A percentile compares a stretch with the other conserved stretches of the same genome.
These are phyloP conservation scores for Kurtzmaniella cleridarum DNA, from an alignment of 805 yeast genomes.

Conservation along the genomic window DNA sequence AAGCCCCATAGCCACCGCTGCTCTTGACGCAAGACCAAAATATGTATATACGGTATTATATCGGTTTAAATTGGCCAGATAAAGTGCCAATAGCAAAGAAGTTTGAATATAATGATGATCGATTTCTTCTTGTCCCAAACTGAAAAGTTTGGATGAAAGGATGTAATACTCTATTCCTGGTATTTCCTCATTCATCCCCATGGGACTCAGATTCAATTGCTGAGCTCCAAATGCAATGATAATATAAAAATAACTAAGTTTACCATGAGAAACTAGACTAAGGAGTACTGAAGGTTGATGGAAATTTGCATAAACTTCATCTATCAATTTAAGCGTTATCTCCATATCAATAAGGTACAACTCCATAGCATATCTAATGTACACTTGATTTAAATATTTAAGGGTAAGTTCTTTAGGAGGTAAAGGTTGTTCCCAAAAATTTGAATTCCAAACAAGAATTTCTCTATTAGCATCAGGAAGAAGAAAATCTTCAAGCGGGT, in stretches of 20 bases:
- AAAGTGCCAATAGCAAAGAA: conserved; percentile 28
- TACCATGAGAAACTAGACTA: conserved; percentile 6
- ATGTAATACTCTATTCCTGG: conserved; percentile 33
- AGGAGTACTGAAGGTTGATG: conserved; percentile 4
- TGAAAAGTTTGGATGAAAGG: conserved; percentile 27
- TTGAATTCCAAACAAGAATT: conserved; percentile 16
- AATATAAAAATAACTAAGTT: conserved; percentile 27
- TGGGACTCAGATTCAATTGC: conserved; percentile 8
- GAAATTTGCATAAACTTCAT: conserved; percentile 10
- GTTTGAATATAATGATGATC: conserved; percentile 29
- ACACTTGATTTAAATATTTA: conserved; percentile 19
- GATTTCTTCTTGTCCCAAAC: conserved; percentile 25
- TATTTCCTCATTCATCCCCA: conserved; percentile 7
- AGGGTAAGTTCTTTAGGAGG: conserved; percentile 22
- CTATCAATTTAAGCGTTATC: conserved; percentile 11
- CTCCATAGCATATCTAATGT: conserved; percentile 27
- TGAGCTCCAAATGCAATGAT: conserved; percentile 37
- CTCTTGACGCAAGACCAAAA: conserved; percentile 34
- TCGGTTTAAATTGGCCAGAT: conserved; percentile 31
- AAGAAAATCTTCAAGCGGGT: conserved; percentile 17
- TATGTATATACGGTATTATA: conserved; percentile 35
- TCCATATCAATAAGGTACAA: conserved; percentile 27
- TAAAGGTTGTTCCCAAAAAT: conserved; percentile 11
- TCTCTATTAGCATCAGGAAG: conserved; percentile 24
- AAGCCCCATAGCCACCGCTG: conserved; percentile 32